Evolutionary conservation across 2,329 filamentous ascomycete species (phyloP).

Genomic region (Ophiostoma populinum): DNA sequence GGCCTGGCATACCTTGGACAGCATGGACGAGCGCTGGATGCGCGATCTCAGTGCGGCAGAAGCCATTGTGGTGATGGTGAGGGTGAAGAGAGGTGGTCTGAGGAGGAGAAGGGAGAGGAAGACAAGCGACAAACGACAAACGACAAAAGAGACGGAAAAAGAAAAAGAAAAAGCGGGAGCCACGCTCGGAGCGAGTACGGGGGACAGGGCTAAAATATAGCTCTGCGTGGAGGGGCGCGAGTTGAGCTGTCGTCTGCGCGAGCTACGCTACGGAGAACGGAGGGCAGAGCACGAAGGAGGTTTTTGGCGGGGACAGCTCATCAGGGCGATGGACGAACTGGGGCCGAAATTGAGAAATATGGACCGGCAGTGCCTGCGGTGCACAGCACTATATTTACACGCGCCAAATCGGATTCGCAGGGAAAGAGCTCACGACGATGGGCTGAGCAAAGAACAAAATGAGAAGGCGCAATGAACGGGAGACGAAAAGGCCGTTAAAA

Average conservation of each 20-base stretch:
- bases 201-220: not conserved
- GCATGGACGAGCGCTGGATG: slow-evolving; percentile 56
- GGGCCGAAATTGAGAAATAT: not conserved
- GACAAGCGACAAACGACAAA: not conserved
- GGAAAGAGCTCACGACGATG: too few relatives aligned
- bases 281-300: not conserved
- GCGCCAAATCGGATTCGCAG: too few relatives aligned
- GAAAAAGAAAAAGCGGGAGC: not conserved
- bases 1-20: slow-evolving; percentile 63
- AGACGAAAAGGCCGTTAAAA: too few relatives aligned
- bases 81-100: not conserved
- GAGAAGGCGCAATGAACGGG: too few relatives aligned
- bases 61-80: slow-evolving; percentile 26
- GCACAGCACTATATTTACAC: too few relatives aligned
- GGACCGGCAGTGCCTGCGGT: too few relatives aligned
- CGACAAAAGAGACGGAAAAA: not conserved
- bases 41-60: slow-evolving; percentile 62
- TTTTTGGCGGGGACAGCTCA: not conserved
- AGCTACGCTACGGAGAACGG: too few relatives aligned
- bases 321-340: not conserved
- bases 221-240: too few relatives aligned
- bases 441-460: too few relatives aligned
- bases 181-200: not conserved
- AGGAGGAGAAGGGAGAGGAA: not conserved
- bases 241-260: slow-evolving; percentile 1